Evolutionary conservation across 371 early-diverging fungal species (phyloP), one percentile per base, ranked within the genome.

Genomic region (Saksenaea vasiformis): DNA sequence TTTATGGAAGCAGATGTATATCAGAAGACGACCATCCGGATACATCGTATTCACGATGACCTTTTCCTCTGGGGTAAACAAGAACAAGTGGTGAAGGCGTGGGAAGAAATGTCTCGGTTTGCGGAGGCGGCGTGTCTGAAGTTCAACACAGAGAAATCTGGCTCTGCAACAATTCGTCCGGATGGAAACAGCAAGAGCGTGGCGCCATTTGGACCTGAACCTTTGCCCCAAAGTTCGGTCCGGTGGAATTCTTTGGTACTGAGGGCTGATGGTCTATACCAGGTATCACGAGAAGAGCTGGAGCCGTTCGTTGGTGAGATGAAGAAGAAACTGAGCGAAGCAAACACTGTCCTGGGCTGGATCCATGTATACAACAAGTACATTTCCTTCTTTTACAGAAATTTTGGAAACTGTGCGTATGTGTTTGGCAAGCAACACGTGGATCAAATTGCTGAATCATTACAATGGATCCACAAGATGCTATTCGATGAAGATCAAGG

Each of bases 301-400:
- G 14, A 47, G 54, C 41, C 63, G 11, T 59, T 38, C 3, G 34
- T 63, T 1, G 58, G 36, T 22, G 63, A 63, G 36, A 54, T 62
- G 69, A 36, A 58, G 10, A 56, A 8, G 0, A 57, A 56, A 9
- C 54, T 70, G 10, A 41, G 53, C 2, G 43, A 31, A 15, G 56
- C 63, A 1, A 51, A 53, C 15, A 59, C 64, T 4, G 64, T 72
- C 8, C 36, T 72, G 17, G 37, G 37, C 35, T 72, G 68, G 69
- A 54, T 72, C 17, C 65, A 61, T 34, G 66, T 60, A n/a, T 72
- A 61, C 51, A 68, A 72, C 64, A 60, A 60, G 55, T 72, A 57
- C 54, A 54, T 53, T 14, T 41, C 62, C 10, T 72, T 72, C 62
- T 68, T 72, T 51, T 17, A 65, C 41, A 59, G 69, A 27, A 62